Evolutionary conservation across 768 basidiomycete genomes (phyloP).

Genomic region (Rhizopogon vulgaris): DNA sequence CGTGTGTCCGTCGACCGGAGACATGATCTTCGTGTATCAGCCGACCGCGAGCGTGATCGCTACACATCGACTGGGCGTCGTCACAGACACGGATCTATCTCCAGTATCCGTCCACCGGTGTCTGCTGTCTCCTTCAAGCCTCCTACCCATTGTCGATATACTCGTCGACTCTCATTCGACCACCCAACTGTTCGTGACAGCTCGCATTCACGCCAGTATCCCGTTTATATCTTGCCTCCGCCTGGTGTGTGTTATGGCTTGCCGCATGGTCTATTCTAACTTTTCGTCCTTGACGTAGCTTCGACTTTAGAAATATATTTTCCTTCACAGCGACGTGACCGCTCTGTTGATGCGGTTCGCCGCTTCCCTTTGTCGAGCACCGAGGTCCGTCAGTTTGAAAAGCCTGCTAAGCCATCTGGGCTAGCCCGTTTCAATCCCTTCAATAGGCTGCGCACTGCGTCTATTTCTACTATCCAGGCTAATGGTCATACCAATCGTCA

Average conservation of each 20-base stretch:
- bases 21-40: background rate
- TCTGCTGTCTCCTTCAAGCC: background rate
- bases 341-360: background rate
- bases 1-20: background rate
- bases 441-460: background rate
- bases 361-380: background rate
- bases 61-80: background rate
- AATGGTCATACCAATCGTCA: constrained; percentile 2
- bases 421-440: constrained; percentile 11
- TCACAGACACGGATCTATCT: background rate
- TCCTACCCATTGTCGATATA: background rate
- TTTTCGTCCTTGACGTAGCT: background rate
- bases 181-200: background rate
- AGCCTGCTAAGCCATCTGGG: background rate
- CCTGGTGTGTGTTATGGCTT: background rate
- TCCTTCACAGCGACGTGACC: background rate
- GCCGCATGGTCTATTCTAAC: background rate
- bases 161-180: background rate
- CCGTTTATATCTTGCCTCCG: background rate
- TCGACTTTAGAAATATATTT: background rate
- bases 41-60: background rate
- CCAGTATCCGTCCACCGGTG: background rate
- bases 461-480: background rate
- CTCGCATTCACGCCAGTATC: background rate
- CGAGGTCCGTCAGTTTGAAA: background rate